phyloP scores from a whole-genome alignment of 768 basidiomycete genomes.

The Boletus coccyginus region DNA sequence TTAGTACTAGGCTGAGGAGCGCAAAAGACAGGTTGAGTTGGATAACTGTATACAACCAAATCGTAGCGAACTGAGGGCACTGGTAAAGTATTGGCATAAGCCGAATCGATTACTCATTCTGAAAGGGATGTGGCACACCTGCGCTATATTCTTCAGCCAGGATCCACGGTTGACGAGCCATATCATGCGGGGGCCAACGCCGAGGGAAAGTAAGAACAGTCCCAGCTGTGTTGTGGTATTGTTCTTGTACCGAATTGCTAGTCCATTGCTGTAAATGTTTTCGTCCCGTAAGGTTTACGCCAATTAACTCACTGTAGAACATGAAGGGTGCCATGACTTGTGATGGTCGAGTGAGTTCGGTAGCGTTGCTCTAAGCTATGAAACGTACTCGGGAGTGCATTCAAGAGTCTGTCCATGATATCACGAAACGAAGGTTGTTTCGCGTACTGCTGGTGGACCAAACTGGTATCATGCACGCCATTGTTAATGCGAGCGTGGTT shows the following conservation, averaged over 20 bases:
- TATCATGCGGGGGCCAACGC: conserved; percentile 63
- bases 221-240: conserved; percentile 49
- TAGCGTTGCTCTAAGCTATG: not conserved
- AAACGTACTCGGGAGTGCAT: conserved; percentile 70
- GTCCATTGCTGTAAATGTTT: conserved; percentile 2
- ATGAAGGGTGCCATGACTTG: conserved; percentile 73
- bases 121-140: conserved; percentile 42
- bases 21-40: conserved; percentile 68
- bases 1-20: conserved; percentile 48
- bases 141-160: conserved; percentile 70
- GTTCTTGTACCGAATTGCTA: conserved; percentile 63
- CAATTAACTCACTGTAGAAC: conserved; percentile 26
- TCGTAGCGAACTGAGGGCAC: conserved; percentile 74
- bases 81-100: conserved; percentile 26
- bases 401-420: conserved; percentile 55
- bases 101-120: not conserved
- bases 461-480: conserved; percentile 37
- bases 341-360: not conserved
- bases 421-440: conserved; percentile 48
- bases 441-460: conserved; percentile 79
- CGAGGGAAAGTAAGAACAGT: conserved; percentile 57
- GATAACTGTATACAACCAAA: conserved; percentile 75
- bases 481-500: not conserved
- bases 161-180: conserved; percentile 68
- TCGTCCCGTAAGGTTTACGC: not conserved